Evolutionary conservation across 225 moss, liverwort and hornwort genomes (phyloP).

Genomic region (Straminergon stramineum): DNA sequence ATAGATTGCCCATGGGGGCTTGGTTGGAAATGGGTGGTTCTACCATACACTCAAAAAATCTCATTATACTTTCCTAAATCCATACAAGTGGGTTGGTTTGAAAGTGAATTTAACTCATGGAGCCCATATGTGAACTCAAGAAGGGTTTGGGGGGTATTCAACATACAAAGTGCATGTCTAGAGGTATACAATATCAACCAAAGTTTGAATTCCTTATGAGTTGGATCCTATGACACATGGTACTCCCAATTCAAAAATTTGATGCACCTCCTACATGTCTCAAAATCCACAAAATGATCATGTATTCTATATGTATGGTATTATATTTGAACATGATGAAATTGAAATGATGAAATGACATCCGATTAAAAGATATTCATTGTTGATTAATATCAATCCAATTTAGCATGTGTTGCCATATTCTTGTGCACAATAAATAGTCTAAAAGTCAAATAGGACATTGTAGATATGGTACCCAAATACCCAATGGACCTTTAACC

Average conservation of each 20-base stretch:
- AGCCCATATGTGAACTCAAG: neutral
- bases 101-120: neutral
- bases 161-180: neutral
- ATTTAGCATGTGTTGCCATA: neutral
- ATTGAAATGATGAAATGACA: neutral
- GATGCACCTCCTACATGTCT: neutral
- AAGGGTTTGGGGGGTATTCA: neutral
- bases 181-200: neutral
- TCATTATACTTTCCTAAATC: too few relatives aligned
- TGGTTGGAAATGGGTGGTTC: too few relatives aligned
- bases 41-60: neutral
- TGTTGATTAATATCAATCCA: neutral
- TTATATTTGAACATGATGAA: neutral
- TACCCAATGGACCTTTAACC: neutral
- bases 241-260: neutral
- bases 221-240: neutral
- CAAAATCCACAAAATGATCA: neutral
- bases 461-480: rapidly evolving
- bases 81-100: rapidly evolving
- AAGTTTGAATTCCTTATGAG: neutral
- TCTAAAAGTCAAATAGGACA: neutral
- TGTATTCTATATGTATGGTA: neutral
- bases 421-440: neutral
- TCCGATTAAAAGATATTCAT: neutral
- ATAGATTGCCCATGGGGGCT: too few relatives aligned